phyloP scores from a whole-genome alignment of 2,329 filamentous ascomycete species.

The Echinosphaeria canescens region DNA sequence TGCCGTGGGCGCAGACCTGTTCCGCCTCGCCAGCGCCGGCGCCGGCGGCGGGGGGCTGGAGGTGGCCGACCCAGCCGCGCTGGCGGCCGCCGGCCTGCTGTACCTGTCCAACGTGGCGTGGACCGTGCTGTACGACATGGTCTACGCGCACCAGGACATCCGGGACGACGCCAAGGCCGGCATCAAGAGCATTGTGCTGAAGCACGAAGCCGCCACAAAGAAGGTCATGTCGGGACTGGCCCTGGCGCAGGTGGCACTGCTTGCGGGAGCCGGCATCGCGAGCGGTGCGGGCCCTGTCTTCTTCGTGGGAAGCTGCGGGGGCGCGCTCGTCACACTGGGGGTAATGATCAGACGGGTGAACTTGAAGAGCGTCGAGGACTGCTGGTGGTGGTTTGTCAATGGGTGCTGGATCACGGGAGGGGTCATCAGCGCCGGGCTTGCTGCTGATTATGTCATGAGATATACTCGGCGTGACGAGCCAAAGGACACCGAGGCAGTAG shows the following conservation, averaged over 20 bases:
- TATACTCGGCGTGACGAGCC: constrained; percentile 14
- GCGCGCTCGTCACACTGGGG: constrained; percentile 34
- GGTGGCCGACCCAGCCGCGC: constrained; percentile 50
- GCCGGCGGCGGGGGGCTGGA: constrained; percentile 50
- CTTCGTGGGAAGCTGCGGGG: constrained; percentile 44
- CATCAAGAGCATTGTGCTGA: constrained; percentile 72
- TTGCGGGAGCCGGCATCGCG: constrained; percentile 47
- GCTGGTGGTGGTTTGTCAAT: constrained; percentile 62
- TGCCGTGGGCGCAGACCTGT: constrained; percentile 56
- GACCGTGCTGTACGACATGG: constrained; percentile 83
- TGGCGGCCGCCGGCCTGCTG: constrained; percentile 43
- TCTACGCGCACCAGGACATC: constrained; percentile 85
- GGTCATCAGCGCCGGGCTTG: constrained; percentile 33
- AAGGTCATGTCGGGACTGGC: constrained; percentile 50
- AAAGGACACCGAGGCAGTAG: too few relatives aligned
- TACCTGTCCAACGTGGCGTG: constrained; percentile 67
- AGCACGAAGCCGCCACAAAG: constrained; percentile 61
- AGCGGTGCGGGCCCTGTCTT: constrained; percentile 48
- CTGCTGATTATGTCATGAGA: constrained; percentile 32
- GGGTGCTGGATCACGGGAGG: constrained; percentile 49
- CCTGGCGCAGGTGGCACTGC: constrained; percentile 42
- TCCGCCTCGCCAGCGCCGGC: constrained; percentile 28
- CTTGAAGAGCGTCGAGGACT: constrained; percentile 41
- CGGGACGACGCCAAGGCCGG: constrained; percentile 69
- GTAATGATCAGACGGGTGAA: constrained; percentile 48